A percentile compares a stretch with the other conserved stretches of the same genome.
phyloP scores from a whole-genome alignment of 495 filamentous ascomycete species.

The Apodospora peruviana region DNA sequence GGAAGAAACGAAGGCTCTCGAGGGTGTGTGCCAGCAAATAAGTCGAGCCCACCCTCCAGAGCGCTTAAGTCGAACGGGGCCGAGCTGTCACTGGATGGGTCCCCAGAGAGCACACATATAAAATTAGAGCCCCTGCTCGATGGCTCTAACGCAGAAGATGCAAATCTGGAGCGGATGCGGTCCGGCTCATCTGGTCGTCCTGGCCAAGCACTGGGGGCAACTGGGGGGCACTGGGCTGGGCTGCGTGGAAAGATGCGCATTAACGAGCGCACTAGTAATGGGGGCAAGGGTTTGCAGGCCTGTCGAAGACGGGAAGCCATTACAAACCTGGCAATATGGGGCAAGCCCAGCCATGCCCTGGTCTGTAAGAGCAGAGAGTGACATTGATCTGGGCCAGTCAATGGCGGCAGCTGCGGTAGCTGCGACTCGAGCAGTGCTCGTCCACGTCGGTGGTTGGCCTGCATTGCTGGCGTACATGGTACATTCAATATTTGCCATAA shows the following conservation, averaged over 20 bases:
- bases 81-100: constrained; percentile 30
- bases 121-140: constrained; percentile 24
- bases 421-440: constrained; percentile 14
- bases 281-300: constrained; percentile 11
- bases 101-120: constrained; percentile 20
- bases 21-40: constrained; percentile 26
- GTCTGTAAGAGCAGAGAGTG: constrained; percentile 25
- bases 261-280: constrained; percentile 11
- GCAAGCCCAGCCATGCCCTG: constrained; percentile 14
- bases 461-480: constrained; percentile 24
- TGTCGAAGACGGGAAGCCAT: constrained; percentile 15
- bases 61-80: constrained; percentile 24
- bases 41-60: constrained; percentile 15
- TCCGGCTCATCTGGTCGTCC: constrained; percentile 12
- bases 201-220: constrained; percentile 1
- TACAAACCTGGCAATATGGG: background rate
- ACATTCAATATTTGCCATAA: constrained; percentile 35
- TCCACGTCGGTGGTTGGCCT: constrained; percentile 23
- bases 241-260: constrained; percentile 25
- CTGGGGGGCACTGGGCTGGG: too few species aligned
- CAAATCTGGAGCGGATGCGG: constrained; percentile 17
- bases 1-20: constrained; percentile 6
- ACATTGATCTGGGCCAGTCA: constrained; percentile 21
- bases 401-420: constrained; percentile 19
- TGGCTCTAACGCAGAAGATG: constrained; percentile 9